Base-by-base conservation (phyloP, 2,329 filamentous ascomycete genomes). In the Pezicula radicicola region DNA sequence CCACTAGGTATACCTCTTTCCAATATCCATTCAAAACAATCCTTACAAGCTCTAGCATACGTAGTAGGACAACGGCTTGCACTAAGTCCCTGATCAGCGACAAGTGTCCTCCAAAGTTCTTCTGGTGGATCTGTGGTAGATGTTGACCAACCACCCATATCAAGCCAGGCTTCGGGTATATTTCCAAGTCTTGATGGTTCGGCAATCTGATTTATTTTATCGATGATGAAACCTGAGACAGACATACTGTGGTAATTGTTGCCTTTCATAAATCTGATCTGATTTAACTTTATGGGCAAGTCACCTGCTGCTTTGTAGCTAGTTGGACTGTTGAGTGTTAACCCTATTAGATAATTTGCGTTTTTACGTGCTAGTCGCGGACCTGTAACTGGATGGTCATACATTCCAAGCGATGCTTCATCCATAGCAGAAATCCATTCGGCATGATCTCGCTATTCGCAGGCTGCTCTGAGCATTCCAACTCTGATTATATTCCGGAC, bases 91-190 rank as follows among this genome's bases (percentile, higher is more conserved):
- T 53, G 50, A 37, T 60, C 50, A 18, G 55, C 53, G 16, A 60
- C 55, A 13, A 60, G 25, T 4, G 52, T 54, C 13, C 53, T 37
- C 52, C 48, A 59, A 40, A 56, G 51, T 13, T n/a, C 13, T 10
- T 56, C 53, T 2, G 55, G 56, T 19, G 16, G 40, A 19, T 18
- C 40, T 13, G 21, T 36, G n/a, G 21, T 27, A 21, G 27, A 21
- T 33, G n/a, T n/a, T 36, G 25, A 25, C 15, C 45, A 36, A 10
- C 35, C 35, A 13, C 45, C 45, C 16, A 47, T 35, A 4, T 47
- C 45, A 36, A 47, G 10, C 45, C 45, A 47, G 15, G 30, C 15
- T 9, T 18, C 12, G 9, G 45, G 33, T n/a, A 47, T 47, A 21
- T 18, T 36, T 12, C 45, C 28, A 35, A 36, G 35, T 36, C 45